phyloP scores from a whole-genome alignment of 2,329 filamentous ascomycete species.

The Colletotrichum euphorbiae region DNA sequence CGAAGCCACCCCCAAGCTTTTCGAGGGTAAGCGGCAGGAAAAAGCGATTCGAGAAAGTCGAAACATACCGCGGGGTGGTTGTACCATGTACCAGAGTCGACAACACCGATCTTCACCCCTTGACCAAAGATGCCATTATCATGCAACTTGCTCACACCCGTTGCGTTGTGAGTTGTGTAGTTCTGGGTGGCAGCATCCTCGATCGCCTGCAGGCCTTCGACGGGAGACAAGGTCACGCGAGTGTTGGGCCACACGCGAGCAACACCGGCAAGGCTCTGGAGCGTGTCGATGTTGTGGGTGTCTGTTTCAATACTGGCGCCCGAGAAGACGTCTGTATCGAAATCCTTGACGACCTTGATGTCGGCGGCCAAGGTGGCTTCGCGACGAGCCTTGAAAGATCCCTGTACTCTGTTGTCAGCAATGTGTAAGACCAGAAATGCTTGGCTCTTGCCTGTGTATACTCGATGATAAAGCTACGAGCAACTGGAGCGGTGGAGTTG shows the following conservation, averaged over 20 bases:
- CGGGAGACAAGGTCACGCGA: constrained; percentile 17
- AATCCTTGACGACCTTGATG: constrained; percentile 31
- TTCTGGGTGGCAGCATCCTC: constrained; percentile 43
- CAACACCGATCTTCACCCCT: constrained; percentile 52
- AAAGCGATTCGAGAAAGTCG: fast-evolving
- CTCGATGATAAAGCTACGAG: constrained; percentile 40
- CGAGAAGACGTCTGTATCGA: constrained; percentile 47
- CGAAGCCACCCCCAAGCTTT: constrained; percentile 58
- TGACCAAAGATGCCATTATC: constrained; percentile 51
- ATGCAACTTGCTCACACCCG: constrained; percentile 54
- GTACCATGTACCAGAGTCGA: constrained; percentile 55
- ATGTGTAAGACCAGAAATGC: background rate
- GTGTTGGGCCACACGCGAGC: constrained; percentile 50
- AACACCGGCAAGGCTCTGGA: constrained; percentile 49
- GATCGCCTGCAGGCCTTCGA: constrained; percentile 2
- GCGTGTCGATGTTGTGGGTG: constrained; percentile 49
- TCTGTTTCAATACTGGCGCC: constrained; percentile 50
- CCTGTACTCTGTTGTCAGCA: background rate
- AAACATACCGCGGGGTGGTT: constrained; percentile 50
- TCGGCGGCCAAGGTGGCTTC: constrained; percentile 17
- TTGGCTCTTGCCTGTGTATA: constrained; percentile 20
- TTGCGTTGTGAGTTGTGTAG: constrained; percentile 52
- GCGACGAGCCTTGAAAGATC: constrained; percentile 34
- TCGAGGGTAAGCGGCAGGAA: constrained; percentile 41
- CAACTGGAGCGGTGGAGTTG: constrained; percentile 29